Evolutionary conservation across 2,329 filamentous ascomycete genomes (phyloP).

Genomic region (Arachnopeziza araneosa): DNA sequence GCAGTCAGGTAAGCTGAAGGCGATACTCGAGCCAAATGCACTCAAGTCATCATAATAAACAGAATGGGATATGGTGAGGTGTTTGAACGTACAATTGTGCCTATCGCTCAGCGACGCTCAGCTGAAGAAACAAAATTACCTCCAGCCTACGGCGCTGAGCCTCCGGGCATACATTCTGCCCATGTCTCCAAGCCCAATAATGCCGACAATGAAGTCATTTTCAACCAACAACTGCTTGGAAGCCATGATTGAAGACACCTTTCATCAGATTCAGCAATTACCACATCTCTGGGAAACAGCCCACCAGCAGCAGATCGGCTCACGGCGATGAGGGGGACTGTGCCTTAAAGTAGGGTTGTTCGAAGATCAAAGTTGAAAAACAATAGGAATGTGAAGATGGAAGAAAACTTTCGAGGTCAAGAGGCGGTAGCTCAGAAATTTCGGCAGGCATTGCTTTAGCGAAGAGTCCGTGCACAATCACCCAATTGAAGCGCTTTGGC

Average conservation of each 20-base stretch:
- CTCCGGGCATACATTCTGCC: constrained; percentile 94
- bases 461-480: background rate
- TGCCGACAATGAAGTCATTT: constrained; percentile 68
- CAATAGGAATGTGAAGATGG: background rate
- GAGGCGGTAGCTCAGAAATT: background rate
- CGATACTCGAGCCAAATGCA: constrained; percentile 99
- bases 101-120: constrained; percentile 20
- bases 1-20: constrained; percentile 54
- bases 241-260: constrained; percentile 19
- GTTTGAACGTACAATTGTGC: constrained; percentile 25
- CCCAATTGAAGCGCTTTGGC: background rate
- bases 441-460: background rate
- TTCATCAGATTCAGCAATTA: constrained; percentile 7
- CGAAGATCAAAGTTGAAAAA: background rate
- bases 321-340: background rate
- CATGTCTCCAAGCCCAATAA: constrained; percentile 99
- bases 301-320: background rate
- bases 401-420: background rate
- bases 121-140: constrained; percentile 50
- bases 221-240: constrained; percentile 13
- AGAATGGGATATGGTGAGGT: constrained; percentile 6
- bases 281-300: background rate
- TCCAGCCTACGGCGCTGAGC: constrained; percentile 91
- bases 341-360: background rate
- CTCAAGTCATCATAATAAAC: constrained; percentile 93